phyloP scores from a whole-genome alignment of 208 protist genomes.

The Crithidia fasciculata region DNA sequence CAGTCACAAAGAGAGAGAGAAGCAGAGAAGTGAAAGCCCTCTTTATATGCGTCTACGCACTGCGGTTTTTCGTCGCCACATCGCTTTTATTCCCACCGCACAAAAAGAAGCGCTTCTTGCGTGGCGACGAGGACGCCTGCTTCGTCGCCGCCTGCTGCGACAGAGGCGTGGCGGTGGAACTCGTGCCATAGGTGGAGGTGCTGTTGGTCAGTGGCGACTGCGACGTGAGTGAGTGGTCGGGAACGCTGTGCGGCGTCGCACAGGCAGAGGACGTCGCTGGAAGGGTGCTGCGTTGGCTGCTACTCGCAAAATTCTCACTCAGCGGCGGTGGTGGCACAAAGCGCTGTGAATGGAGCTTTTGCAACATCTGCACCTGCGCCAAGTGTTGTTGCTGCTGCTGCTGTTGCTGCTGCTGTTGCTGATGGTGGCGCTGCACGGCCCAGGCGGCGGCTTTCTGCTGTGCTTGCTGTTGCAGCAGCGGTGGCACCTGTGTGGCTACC shows the following conservation, averaged over 20 bases:
- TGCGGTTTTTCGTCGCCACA: neutral
- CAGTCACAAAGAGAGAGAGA: too few relatives aligned
- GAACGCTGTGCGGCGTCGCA: neutral
- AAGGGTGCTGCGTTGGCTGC: neutral
- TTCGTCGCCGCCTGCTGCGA: neutral
- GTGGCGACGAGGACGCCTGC: neutral
- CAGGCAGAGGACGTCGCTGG: neutral
- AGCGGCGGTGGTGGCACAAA: neutral
- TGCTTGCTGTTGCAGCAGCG: neutral
- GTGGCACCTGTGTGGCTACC: neutral
- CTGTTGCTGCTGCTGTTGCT: constrained; percentile 9
- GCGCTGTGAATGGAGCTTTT: neutral
- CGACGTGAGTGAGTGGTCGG: neutral
- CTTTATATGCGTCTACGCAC: neutral
- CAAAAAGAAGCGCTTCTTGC: neutral
- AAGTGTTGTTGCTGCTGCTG: neutral
- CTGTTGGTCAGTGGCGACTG: neutral
- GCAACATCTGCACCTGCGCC: too few relatives aligned
- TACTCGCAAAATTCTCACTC: constrained; percentile 4
- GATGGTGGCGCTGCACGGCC: neutral
- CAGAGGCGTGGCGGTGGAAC: neutral
- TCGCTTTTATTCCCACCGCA: neutral
- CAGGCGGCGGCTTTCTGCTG: neutral
- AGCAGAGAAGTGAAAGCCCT: too few relatives aligned
- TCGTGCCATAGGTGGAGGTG: neutral